Evolutionary conservation across 2,329 filamentous ascomycete species (phyloP).

Genomic region (Paraconiothyrium brasiliense): DNA sequence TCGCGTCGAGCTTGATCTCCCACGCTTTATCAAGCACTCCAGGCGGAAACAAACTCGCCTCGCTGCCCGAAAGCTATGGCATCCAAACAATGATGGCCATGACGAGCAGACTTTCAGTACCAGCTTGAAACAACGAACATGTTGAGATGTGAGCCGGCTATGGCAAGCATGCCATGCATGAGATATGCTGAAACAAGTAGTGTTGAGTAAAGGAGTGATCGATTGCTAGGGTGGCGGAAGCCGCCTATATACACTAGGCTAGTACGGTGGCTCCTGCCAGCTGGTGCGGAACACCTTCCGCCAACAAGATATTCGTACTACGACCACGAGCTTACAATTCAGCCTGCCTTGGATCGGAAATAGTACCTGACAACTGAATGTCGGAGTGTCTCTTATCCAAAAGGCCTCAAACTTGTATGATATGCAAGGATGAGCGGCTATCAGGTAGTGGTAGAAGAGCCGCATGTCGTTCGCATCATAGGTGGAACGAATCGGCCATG

Average conservation of each 20-base stretch:
- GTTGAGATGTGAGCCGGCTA: constrained; percentile 36
- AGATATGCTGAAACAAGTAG: constrained; percentile 20
- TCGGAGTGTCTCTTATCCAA: constrained; percentile 30
- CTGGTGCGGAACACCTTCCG: no score
- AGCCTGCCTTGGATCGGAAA: neutral
- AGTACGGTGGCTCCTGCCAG: no score
- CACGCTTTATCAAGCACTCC: no score
- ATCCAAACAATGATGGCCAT: no score
- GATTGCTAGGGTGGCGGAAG: no score
- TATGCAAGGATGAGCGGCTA: constrained; percentile 49
- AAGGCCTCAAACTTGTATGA: constrained; percentile 25
- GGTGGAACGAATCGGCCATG: constrained; percentile 25
- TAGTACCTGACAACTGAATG: constrained; percentile 27
- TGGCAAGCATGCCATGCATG: constrained; percentile 36
- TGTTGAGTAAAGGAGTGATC: no score
- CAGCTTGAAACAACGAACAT: constrained; percentile 9
- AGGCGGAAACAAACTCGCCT: no score
- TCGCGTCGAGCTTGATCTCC: no score
- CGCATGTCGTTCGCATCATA: constrained; percentile 59
- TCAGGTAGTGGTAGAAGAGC: constrained; percentile 64
- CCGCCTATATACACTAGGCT: no score
- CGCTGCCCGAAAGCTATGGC: no score
- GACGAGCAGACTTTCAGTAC: no score
- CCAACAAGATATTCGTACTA: constrained; percentile 22
- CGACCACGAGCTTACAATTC: constrained; percentile 10